Percentiles rank a stretch among this genome's conserved stretches.
phyloP scores from a whole-genome alignment of 108 stramenopile genomes.

The Nannochloropsis salina region DNA sequence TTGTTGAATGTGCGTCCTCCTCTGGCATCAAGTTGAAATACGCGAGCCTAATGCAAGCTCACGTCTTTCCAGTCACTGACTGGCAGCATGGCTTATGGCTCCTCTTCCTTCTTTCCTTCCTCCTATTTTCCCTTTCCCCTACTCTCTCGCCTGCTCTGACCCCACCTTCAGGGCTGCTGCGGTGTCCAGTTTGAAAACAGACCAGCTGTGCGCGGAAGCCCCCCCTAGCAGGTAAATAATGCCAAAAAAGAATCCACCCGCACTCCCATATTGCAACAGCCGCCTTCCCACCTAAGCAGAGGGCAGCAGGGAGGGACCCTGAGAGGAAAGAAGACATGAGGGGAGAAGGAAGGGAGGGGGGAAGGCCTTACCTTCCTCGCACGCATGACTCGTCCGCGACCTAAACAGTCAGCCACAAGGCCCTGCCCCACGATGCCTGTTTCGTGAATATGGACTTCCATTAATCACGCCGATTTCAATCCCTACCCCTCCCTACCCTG shows the following conservation, averaged over 20 bases:
- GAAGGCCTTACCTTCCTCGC: neutral
- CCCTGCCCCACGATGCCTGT: conserved; percentile 1
- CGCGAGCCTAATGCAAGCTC: too few species aligned
- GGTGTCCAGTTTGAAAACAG: too few species aligned
- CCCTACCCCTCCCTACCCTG: neutral
- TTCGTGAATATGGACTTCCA: neutral
- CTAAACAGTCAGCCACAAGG: neutral
- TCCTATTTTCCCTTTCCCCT: too few species aligned
- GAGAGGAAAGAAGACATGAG: neutral
- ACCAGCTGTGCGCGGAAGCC: neutral
- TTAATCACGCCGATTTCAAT: neutral
- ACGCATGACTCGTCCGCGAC: neutral
- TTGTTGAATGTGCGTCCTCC: too few species aligned
- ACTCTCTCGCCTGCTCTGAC: too few species aligned
- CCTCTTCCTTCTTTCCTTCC: too few species aligned
- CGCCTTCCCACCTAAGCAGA: neutral
- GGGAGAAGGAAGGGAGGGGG: neutral
- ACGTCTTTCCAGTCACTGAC: too few species aligned
- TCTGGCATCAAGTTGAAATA: too few species aligned
- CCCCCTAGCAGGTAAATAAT: neutral
- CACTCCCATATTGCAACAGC: neutral
- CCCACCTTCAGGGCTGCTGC: too few species aligned
- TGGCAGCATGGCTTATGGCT: too few species aligned
- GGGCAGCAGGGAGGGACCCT: neutral
- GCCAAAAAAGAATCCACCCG: neutral